Percentiles rank a stretch among this genome's conserved stretches.
Conservation (phyloP, 352 stramenopile genomes). For the Pythium brachiatum region DNA sequence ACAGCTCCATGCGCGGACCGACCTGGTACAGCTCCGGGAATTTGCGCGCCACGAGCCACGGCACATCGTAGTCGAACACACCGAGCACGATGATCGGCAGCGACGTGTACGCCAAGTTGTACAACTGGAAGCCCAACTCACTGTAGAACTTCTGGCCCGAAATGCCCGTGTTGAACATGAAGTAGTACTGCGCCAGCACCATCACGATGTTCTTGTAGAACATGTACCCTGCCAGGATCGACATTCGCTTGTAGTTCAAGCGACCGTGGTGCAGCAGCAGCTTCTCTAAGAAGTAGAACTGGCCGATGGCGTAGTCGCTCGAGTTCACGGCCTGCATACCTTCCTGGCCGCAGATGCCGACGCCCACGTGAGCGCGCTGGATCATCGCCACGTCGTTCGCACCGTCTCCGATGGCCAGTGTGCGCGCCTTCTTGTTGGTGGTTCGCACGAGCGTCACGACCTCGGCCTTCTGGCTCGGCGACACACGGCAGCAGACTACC, state of each 20-base stretch:
- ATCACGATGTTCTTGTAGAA: conserved; percentile 99
- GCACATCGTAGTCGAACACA: conserved; percentile 81
- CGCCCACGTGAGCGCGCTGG: conserved; percentile 86
- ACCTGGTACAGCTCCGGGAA: conserved; percentile 82
- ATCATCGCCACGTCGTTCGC: conserved; percentile 96
- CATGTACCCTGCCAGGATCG: conserved; percentile 93
- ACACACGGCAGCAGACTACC: conserved; percentile 83
- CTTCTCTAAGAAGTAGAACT: conserved; percentile 95
- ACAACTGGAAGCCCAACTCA: conserved; percentile 79
- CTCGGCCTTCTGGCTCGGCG: conserved; percentile 79
- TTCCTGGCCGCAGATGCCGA: conserved; percentile 91
- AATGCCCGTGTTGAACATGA: conserved; percentile 90
- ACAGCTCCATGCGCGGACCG: conserved; percentile 70
- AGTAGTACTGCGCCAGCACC: conserved; percentile 88
- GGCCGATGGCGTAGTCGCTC: conserved; percentile 96
- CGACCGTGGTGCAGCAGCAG: conserved; percentile 97
- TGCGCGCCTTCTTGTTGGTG: conserved; percentile 52
- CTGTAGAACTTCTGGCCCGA: conserved; percentile 88
- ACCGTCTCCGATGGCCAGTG: conserved; percentile 91
- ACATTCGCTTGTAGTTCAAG: conserved; percentile 96
- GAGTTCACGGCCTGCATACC: conserved; percentile 96
- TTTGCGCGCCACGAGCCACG: conserved; percentile 46
- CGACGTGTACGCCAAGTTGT: conserved; percentile 93
- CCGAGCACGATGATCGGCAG: conserved; percentile 88
- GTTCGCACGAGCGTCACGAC: conserved; percentile 65